phyloP scores from a whole-genome alignment of 441 rosid genomes.

The Pelargonium cotyledonis region DNA sequence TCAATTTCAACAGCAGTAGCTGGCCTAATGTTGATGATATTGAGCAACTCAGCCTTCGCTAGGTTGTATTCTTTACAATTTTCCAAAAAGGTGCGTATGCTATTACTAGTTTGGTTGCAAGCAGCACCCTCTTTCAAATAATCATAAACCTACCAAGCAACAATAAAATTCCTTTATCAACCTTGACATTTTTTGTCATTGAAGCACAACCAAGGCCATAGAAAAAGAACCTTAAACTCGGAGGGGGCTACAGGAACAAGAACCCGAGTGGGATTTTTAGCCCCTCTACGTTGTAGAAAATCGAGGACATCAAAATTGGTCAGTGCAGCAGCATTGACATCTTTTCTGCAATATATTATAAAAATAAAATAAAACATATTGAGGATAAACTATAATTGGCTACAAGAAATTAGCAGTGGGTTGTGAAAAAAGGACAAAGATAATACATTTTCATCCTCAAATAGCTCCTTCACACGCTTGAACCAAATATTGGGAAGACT shows the following conservation, averaged over 20 bases:
- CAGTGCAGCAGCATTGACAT: slow-evolving; percentile 59
- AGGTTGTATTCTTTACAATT: slow-evolving; percentile 51
- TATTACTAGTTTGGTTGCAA: slow-evolving; percentile 54
- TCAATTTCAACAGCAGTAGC: slow-evolving; percentile 42
- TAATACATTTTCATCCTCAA: slow-evolving; percentile 31
- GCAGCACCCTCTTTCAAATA: slow-evolving; percentile 54
- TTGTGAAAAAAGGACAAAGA: not conserved
- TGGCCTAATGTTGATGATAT: slow-evolving; percentile 58
- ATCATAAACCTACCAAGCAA: slow-evolving; percentile 57
- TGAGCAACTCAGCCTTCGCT: slow-evolving; percentile 78
- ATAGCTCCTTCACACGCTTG: too few species aligned
- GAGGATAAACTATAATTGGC: not conserved
- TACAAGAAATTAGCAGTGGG: not conserved
- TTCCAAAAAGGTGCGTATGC: slow-evolving; percentile 36
- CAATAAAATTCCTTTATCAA: not conserved
- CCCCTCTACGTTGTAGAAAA: slow-evolving; percentile 64
- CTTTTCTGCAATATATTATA: slow-evolving; percentile 43
- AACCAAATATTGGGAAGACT: not conserved
- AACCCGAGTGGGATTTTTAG: slow-evolving; percentile 55
- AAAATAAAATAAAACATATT: not conserved
- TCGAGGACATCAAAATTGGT: slow-evolving; percentile 74
- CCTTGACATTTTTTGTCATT: not conserved
- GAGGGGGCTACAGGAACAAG: slow-evolving; percentile 54
- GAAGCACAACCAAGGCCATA: not conserved
- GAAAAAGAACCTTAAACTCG: slow-evolving; percentile 49